Evolutionary conservation across 768 basidiomycete species (phyloP), one percentile per base, ranked within the genome.

Genomic region (Candolleomyces aberdarensis): DNA sequence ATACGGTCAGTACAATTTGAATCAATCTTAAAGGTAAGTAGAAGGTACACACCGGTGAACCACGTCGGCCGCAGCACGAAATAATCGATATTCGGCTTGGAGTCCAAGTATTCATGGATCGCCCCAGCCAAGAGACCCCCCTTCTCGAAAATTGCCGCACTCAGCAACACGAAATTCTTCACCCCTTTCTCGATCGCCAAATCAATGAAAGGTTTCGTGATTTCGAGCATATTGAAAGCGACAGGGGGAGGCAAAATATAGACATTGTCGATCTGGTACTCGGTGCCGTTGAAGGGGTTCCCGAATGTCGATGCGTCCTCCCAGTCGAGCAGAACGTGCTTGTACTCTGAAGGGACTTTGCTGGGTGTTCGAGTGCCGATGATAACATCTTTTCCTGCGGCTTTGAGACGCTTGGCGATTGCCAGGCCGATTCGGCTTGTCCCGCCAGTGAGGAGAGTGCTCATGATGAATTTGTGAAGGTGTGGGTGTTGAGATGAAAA

Each of bases 51-150:
- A 76, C 77, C 74, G n/a, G 69, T 69, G 59, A 78, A 78, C 74
- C 72, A 76, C 10, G 77, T 74, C 0, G 77, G 77, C 1, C 76
- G 65, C 15, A 80, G 51, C 17, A 73, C 69, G 19, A 65, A 64
- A 60, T 74, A 76, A 40, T 78, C 74, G 1, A 75, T 68, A 1
- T 69, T 71, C 26, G 36, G 11, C 36, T 66, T 56, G n/a, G 68
- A 62, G 13, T 63, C 66, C 11, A 80, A 65, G 48, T 77, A 76
- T 57, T 73, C 68, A 31, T 77, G 78, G 3, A 76, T 66, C 48
- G 68, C 65, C 2, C 77, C 76, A 46, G 43, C 10, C 3, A 17
- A 41, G 9, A 39, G 5, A n/a, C 29, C 43, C 19, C 11, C 39
- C 17, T 58, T 54, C 14, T 58, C 43, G 19, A 47, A 39, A 20